phyloP scores from a whole-genome alignment of 2,329 filamentous ascomycete genomes.

The Aspergillus arachidicola region DNA sequence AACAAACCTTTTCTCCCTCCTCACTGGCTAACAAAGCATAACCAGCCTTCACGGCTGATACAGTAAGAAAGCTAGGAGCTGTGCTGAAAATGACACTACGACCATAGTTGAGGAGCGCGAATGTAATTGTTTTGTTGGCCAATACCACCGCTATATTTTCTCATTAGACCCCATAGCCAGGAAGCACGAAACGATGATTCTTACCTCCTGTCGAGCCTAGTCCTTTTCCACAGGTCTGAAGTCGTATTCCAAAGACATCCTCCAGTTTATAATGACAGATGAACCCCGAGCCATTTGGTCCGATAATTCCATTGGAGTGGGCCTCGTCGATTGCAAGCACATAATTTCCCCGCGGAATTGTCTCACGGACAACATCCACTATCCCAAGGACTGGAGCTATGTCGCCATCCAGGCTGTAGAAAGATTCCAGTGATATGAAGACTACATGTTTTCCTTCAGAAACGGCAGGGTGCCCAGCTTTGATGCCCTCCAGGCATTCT shows the following conservation, averaged over 20 bases:
- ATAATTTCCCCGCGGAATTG: constrained; percentile 24
- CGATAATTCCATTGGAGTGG: constrained; percentile 19
- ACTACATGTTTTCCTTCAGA: constrained; percentile 29
- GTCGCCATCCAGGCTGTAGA: constrained; percentile 55
- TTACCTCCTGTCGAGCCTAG: constrained; percentile 30
- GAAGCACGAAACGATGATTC: background rate
- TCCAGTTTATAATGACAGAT: constrained; percentile 30
- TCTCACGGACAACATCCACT: constrained; percentile 16
- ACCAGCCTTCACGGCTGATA: constrained; percentile 14
- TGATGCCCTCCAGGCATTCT: constrained; percentile 3
- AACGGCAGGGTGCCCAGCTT: background rate
- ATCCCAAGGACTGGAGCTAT: constrained; percentile 28
- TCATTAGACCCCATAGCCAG: background rate
- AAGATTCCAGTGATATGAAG: constrained; percentile 45
- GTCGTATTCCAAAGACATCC: constrained; percentile 27
- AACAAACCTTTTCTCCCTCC: constrained; percentile 16
- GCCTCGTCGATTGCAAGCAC: constrained; percentile 25
- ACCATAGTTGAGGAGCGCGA: constrained; percentile 15
- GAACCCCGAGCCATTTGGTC: constrained; percentile 20
- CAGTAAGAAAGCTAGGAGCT: constrained; percentile 14
- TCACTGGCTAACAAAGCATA: constrained; percentile 11
- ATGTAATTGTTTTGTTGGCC: constrained; percentile 14
- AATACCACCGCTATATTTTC: constrained; percentile 7
- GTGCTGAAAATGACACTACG: constrained; percentile 16
- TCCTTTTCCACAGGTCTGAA: constrained; percentile 33